phyloP scores from a whole-genome alignment of 495 filamentous ascomycete species.

The Xylaria scruposa region DNA sequence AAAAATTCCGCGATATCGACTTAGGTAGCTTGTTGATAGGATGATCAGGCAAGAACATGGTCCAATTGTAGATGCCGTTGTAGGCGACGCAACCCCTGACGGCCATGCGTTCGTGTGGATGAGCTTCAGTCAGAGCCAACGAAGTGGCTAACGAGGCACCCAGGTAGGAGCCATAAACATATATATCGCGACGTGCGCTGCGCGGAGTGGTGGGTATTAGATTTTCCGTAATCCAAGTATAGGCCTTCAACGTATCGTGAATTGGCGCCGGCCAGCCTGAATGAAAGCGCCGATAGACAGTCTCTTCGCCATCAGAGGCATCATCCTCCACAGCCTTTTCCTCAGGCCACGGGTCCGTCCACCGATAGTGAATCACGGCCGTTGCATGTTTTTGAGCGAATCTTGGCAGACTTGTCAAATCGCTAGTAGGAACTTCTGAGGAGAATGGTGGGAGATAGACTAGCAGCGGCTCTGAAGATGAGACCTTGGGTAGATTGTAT shows the following conservation, averaged over 20 bases:
- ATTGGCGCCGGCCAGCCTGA: slow-evolving; percentile 55
- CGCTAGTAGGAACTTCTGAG: slow-evolving; percentile 23
- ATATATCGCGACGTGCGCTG: slow-evolving; percentile 43
- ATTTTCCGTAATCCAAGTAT: slow-evolving; percentile 51
- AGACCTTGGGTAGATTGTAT: slow-evolving; percentile 41
- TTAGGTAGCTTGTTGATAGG: slow-evolving; percentile 39
- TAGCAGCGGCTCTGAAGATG: slow-evolving; percentile 38
- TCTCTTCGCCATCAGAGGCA: slow-evolving; percentile 19
- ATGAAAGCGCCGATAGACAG: slow-evolving; percentile 17
- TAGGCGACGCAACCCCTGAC: slow-evolving; percentile 54
- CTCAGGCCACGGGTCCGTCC: slow-evolving; percentile 30
- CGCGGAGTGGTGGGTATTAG: slow-evolving; percentile 31
- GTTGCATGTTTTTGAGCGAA: slow-evolving; percentile 42
- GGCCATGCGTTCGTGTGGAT: slow-evolving; percentile 41
- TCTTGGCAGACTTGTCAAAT: slow-evolving; percentile 36
- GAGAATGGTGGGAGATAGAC: slow-evolving; percentile 48
- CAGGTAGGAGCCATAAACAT: slow-evolving; percentile 58
- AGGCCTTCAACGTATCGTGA: slow-evolving; percentile 55
- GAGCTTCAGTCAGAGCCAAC: slow-evolving; percentile 57
- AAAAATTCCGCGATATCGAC: background rate
- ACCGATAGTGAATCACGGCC: slow-evolving; percentile 53
- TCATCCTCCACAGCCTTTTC: background rate
- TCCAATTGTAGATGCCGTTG: slow-evolving; percentile 64
- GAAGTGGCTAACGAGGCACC: slow-evolving; percentile 56
- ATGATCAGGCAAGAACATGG: slow-evolving; percentile 54